A percentile compares a stretch with the other conserved stretches of the same genome.
phyloP scores from a whole-genome alignment of 2,329 filamentous ascomycete genomes.

The Colletotrichum phormii region DNA sequence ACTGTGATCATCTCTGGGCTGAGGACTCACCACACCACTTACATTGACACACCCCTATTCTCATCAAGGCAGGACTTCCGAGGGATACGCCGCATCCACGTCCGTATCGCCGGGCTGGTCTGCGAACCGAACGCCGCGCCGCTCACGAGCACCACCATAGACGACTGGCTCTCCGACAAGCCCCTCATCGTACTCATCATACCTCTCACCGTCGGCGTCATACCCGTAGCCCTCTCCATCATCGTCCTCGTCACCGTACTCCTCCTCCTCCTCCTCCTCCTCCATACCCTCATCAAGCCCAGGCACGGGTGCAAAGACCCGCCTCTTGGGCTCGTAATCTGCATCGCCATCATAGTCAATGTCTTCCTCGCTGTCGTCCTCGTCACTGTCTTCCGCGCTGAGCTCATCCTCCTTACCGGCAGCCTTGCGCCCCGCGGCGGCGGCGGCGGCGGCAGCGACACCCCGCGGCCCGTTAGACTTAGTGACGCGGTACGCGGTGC shows the following conservation, averaged over 20 bases:
- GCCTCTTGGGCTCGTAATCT: conserved; percentile 38
- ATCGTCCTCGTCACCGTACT: conserved; percentile 37
- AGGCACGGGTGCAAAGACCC: conserved; percentile 15
- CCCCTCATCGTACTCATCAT: conserved; percentile 32
- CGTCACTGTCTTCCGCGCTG: conserved; percentile 38
- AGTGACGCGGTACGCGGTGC: conserved; percentile 38
- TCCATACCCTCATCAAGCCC: conserved; percentile 8
- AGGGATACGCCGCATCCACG: conserved; percentile 24
- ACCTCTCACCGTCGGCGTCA: conserved; percentile 43
- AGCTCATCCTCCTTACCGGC: conserved; percentile 20
- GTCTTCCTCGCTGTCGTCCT: conserved; percentile 48
- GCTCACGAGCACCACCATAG: conserved; percentile 41
- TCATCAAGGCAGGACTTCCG: neutral
- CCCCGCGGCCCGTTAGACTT: conserved; percentile 31
- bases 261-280: conserved; percentile 1
- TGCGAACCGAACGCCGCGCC: neutral
- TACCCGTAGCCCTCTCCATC: conserved; percentile 41
- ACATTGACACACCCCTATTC: neutral
- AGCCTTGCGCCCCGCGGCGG: neutral
- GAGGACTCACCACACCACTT: neutral
- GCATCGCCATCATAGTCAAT: conserved; percentile 41
- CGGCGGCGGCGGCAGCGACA: conserved; percentile 20
- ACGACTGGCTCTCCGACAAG: conserved; percentile 34
- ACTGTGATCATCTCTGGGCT: neutral
- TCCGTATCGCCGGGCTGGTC: neutral